Evolutionary conservation across 2,329 filamentous ascomycete genomes (phyloP), one percentile per base, ranked within the genome.

Genomic region (Pseudogymnoascus sp.): DNA sequence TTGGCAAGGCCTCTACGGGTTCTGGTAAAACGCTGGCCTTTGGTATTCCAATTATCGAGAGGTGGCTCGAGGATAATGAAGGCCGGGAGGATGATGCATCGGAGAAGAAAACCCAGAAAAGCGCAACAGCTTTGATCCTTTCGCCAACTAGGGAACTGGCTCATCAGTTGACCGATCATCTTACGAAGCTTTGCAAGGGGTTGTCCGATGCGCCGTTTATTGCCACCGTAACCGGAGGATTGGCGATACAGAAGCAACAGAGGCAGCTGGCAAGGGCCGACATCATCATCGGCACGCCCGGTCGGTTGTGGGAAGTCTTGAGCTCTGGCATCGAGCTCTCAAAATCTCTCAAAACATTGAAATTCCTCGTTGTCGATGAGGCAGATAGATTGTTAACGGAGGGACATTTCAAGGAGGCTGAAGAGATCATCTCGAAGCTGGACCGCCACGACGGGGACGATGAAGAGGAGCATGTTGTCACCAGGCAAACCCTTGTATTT

Each of bases 21-120:
- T 97, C 94, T 12, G 94, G 94, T 69, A 99, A 99, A 77, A 99
- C 94, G 0, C 78, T 99, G 49, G 93, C 94, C 0, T 99, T 96
- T 74, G 91, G 89, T 1, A 92, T 99, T 65, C 94, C 94, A 0
- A 94, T 99, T 62, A 79, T 97, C 8, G 92, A 99, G 74, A 81
- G 83, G 62, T 97, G 88, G 80, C 76, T 99, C 6, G 81, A 83
- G 64, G 71, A 72, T 62, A 74, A 73, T 12, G 74, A 74, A 21
- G 73, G 73, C 16, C 74, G 77, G 10, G 70, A 76, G 61, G 71
- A 73, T 59, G 74, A 78, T 23, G 70, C 76, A 38, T 70, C 74
- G 2, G 69, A 68, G 3, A 69, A 73, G 16, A 69, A 71, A 23
- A 69, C 73, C 2, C 77, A 79, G 64, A 74, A 76, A 0, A 41